phyloP scores from a whole-genome alignment of 1,139 yeast genomes.

The Geotrichum fermentans region DNA sequence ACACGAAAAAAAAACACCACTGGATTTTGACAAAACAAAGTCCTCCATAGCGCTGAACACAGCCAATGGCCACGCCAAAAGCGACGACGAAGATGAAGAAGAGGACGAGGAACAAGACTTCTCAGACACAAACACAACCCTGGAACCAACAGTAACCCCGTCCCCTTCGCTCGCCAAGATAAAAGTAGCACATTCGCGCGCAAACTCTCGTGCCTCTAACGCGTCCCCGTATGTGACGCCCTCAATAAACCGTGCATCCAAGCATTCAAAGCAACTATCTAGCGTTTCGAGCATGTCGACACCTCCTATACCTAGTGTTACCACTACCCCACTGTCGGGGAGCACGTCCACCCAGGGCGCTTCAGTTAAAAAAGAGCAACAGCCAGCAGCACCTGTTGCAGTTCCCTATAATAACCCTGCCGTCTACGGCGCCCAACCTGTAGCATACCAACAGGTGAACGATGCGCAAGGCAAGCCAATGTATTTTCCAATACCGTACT shows the following conservation, averaged over 20 bases:
- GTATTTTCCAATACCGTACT: conserved; percentile 5
- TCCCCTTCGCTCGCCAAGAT: conserved; percentile 6
- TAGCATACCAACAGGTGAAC: neutral
- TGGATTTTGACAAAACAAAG: conserved; percentile 26
- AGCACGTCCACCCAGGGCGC: neutral
- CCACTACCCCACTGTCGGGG: neutral
- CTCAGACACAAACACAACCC: conserved; percentile 7
- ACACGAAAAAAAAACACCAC: conserved; percentile 33
- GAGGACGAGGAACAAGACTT: conserved; percentile 23
- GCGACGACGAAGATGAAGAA: conserved; percentile 25
- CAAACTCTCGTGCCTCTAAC: conserved; percentile 12
- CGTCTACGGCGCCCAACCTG: neutral
- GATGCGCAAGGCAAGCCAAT: neutral
- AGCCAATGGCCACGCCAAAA: conserved; percentile 2
- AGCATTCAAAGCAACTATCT: conserved; percentile 1
- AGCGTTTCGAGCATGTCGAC: conserved; percentile 1
- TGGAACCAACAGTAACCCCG: conserved; percentile 4
- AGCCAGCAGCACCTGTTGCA: neutral
- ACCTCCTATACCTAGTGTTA: neutral
- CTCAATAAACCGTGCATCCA: neutral
- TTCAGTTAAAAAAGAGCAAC: neutral
- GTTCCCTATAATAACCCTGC: neutral
- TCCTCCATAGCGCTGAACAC: neutral
- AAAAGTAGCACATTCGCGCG: conserved; percentile 1
- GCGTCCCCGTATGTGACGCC: neutral